phyloP scores from a whole-genome alignment of 225 moss, liverwort and hornwort genomes.

The Polytrichum commune region DNA sequence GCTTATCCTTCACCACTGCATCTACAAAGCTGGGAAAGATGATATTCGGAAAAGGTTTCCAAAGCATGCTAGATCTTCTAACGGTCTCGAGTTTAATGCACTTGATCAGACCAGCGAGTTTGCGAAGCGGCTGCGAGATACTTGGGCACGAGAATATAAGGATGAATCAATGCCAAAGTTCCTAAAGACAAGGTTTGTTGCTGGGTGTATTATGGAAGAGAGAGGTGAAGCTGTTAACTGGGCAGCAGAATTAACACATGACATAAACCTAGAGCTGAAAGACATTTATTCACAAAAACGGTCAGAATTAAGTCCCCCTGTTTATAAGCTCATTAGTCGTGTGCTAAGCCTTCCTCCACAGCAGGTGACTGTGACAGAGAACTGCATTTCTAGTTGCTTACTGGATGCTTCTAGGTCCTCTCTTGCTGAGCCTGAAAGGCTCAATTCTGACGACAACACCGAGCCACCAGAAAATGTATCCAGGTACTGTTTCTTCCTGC shows the following conservation, averaged over 20 bases:
- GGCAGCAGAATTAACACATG: conserved; percentile 33
- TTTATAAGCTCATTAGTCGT: conserved; percentile 22
- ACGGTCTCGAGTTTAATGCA: conserved; percentile 31
- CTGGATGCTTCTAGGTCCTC: too few species aligned
- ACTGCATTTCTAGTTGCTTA: too few species aligned
- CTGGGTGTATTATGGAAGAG: conserved; percentile 58
- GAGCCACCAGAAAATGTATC: too few species aligned
- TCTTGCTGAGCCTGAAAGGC: too few species aligned
- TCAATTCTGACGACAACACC: too few species aligned
- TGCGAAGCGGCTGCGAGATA: conserved; percentile 40
- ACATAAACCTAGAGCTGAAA: conserved; percentile 24
- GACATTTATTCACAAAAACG: background rate
- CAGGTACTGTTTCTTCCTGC: too few species aligned
- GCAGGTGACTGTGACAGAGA: too few species aligned
- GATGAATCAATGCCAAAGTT: conserved; percentile 33
- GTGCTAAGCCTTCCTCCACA: conserved; percentile 24
- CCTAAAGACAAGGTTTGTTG: conserved; percentile 46
- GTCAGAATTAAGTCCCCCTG: conserved; percentile 20
- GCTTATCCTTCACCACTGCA: conserved; percentile 30
- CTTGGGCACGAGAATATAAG: conserved; percentile 47
- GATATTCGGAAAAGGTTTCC: conserved; percentile 35
- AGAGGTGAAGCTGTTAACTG: conserved; percentile 50
- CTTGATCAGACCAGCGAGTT: conserved; percentile 34
- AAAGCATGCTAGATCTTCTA: conserved; percentile 18
- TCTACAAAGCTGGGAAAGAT: conserved; percentile 21